Base-by-base conservation (phyloP, 176 grass and related monocot species). In the Pontederia paniculata region DNA sequence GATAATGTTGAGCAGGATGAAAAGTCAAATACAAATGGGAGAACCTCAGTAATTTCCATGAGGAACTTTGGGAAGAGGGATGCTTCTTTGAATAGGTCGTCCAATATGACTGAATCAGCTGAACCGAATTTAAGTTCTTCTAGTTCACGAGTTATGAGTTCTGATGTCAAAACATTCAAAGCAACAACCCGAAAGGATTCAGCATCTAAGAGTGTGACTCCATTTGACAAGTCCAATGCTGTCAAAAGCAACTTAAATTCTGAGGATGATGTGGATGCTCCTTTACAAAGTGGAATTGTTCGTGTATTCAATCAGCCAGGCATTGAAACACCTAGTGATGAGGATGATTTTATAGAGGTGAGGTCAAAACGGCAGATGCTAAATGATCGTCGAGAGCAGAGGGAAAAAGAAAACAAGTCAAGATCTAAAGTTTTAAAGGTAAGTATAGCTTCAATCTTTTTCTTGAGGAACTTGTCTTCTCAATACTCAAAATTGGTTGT, bases 341-440 rank as follows among this genome's bases (percentile, higher is more conserved):
- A 83, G 70, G 86, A 97, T 97, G 93, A 85, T 60, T 97, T 97
- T 58, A 97, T 97, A 60, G 84, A 97, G 79, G 93, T 97, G 70
- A 97, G 86, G 68, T 97, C 93, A 55, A 97, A 91, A 69, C 90
- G 80, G 52, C 93, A 97, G 54, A 91, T 97, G 60, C 68, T 97
- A 62, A 97, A 55, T 88, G 93, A 90, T 48, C 88, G 86, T 41
- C 78, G 83, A 76, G 93, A 91, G 52, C 83, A 80, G 76, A 90
- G 83, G 73, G 93, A 89, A 67, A 97, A 83, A 77, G 93, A 97
- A 81, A 90, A 79, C 73, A 97, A 73, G 79, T 83, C 83, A 25
- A 97, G 79, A 68, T 70, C 83, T 48, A 84, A 77, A 67, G 84
- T 80, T 57, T 45, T 72, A 69, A 97, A 97, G 93, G 93, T 97